phyloP scores from a whole-genome alignment of 2,329 filamentous ascomycete species.

The Cladosporium sp. region DNA sequence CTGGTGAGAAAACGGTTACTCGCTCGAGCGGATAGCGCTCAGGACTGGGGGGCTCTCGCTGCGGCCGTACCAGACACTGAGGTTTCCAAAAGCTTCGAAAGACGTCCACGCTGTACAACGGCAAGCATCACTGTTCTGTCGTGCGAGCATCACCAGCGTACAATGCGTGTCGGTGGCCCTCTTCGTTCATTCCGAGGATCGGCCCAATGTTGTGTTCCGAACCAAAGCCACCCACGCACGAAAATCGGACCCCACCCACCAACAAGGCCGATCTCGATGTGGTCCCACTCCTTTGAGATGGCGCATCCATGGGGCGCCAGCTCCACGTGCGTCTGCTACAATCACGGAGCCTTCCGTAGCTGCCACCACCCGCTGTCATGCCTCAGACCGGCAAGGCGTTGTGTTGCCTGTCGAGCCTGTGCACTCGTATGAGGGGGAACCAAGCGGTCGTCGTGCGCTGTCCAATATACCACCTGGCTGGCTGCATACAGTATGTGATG shows the following conservation, averaged over 20 bases:
- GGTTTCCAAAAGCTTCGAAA: too few species aligned
- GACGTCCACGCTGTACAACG: background rate
- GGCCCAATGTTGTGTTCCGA: background rate
- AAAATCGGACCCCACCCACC: too few species aligned
- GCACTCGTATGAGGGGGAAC: background rate
- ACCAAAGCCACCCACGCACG: background rate
- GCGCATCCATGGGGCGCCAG: conserved; percentile 7
- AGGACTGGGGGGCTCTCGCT: background rate
- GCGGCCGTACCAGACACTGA: background rate
- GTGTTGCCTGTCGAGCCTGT: too few species aligned
- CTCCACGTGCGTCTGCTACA: conserved; percentile 7
- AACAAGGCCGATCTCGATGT: conserved; percentile 4
- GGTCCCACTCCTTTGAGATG: background rate
- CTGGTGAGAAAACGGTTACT: background rate
- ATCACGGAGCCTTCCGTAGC: background rate
- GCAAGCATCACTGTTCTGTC: background rate
- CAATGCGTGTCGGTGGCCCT: background rate
- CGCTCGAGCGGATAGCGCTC: background rate
- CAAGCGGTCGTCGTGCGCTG: too few species aligned
- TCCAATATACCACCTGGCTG: background rate
- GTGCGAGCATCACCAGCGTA: background rate
- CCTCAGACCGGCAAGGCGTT: background rate
- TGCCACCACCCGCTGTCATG: conserved; percentile 11
- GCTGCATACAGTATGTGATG: too few species aligned
- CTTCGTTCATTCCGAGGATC: too few species aligned